phyloP scores from a whole-genome alignment of 345 rosid species.

The Combretum micranthum region DNA sequence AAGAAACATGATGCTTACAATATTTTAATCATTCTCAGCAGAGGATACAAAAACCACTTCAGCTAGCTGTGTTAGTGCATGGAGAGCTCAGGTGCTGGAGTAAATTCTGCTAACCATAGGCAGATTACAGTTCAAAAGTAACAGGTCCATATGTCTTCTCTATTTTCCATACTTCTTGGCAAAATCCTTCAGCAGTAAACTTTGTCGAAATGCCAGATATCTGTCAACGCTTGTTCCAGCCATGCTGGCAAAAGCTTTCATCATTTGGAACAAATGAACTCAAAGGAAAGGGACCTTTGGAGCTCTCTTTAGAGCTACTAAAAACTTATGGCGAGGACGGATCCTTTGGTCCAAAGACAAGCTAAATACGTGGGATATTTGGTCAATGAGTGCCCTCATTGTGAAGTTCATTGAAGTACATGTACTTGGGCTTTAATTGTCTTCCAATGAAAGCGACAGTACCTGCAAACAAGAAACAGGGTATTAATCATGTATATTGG shows the following conservation, averaged over 20 bases:
- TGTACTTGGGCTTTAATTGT: slow-evolving; percentile 86
- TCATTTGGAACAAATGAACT: slow-evolving; percentile 77
- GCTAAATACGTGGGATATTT: slow-evolving; percentile 87
- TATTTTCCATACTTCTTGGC: slow-evolving; percentile 63
- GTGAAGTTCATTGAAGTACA: slow-evolving; percentile 74
- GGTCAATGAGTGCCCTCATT: slow-evolving; percentile 74
- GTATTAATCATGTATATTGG: slow-evolving; percentile 3
- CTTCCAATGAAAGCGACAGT: slow-evolving; percentile 84
- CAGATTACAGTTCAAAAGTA: too few relatives aligned
- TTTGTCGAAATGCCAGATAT: slow-evolving; percentile 80
- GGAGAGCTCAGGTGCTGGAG: too few relatives aligned
- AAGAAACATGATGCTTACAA: too few relatives aligned
- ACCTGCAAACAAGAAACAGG: slow-evolving; percentile 40
- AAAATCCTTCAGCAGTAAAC: slow-evolving; percentile 56
- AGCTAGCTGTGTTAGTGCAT: too few relatives aligned
- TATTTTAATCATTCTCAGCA: too few relatives aligned
- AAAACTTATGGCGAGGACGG: slow-evolving; percentile 85
- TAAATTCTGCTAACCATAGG: too few relatives aligned
- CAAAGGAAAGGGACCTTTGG: slow-evolving; percentile 90
- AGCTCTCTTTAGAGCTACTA: slow-evolving; percentile 84
- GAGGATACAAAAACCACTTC: too few relatives aligned
- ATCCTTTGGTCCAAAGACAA: slow-evolving; percentile 90
- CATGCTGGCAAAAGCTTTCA: slow-evolving; percentile 82
- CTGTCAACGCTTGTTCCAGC: slow-evolving; percentile 77
- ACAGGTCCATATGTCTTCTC: slow-evolving; percentile 11